phyloP scores from a whole-genome alignment of 1,284 basidiomycete genomes.

The Microbotryomycetes sp. region DNA sequence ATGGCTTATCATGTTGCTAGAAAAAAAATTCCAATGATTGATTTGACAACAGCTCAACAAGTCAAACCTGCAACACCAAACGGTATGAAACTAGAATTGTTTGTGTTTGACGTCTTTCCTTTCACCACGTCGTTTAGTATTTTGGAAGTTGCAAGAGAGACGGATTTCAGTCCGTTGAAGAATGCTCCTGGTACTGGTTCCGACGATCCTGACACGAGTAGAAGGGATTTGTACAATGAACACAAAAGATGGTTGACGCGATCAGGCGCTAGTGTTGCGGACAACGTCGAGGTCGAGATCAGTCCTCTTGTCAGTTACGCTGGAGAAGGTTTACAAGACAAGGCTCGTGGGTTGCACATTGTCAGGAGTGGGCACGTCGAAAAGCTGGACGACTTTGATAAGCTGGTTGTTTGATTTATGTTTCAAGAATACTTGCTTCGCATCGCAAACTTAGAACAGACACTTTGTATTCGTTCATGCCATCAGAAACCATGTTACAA shows the following conservation, averaged over 20 bases:
- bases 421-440: no score
- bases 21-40: constrained; percentile 90
- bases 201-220: constrained; percentile 83
- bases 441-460: no score
- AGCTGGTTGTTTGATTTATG: no score
- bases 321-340: constrained; percentile 84
- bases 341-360: constrained; percentile 63
- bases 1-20: constrained; percentile 96
- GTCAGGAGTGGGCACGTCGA: constrained; percentile 48
- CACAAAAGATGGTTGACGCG: constrained; percentile 74
- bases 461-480: no score
- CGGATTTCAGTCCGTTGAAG: constrained; percentile 96
- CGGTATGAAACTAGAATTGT: constrained; percentile 98
- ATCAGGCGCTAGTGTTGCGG: constrained; percentile 66
- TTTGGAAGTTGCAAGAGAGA: constrained; percentile 76
- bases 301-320: constrained; percentile 83
- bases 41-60: constrained; percentile 55
- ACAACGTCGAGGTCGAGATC: constrained; percentile 77
- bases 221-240: constrained; percentile 83
- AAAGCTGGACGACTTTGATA: constrained; percentile 32
- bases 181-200: constrained; percentile 90
- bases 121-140: constrained; percentile 75
- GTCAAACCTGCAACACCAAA: constrained; percentile 86
- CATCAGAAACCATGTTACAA: no score
- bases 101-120: constrained; percentile 99